Evolutionary conservation across 2,329 filamentous ascomycete species (phyloP), one percentile per base, ranked within the genome.

Genomic region (Huntiella decipiens): DNA sequence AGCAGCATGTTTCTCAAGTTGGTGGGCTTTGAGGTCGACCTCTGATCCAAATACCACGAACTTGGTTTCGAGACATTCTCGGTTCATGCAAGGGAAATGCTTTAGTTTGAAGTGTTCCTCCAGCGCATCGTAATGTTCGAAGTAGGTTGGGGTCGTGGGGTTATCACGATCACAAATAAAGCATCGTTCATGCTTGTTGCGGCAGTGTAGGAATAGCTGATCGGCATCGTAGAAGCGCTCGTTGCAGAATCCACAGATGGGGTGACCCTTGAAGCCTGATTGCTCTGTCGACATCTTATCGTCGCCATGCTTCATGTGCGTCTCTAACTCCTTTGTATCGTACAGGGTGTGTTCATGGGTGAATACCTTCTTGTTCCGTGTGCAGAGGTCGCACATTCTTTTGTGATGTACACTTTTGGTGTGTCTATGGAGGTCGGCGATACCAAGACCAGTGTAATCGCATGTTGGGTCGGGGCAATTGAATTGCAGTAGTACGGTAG

Each of bases 291-390:
- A 81, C 32, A 91, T 88, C 52, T 80, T 80, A 58, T 96, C 84
- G 56, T 98, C 91, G 48, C 91, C 91, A 52, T 80, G 77, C 51
- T 76, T 82, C 71, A 96, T 92, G 60, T 98, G 91, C 55, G 76
- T 82, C 53, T 82, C 77, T 43, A 96, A 67, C 54, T 88, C 84
- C 52, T 78, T 73, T 51, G 77, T 72, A 1, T 82, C 80, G 60
- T 95, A 96, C 1, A 98, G 70, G 52, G 92, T 84, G 58, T 98
- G 91, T 62, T 98, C 91, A 62, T 98, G 91, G 1, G 91, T 95
- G 55, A 98, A 98, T 32, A 95, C 86, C 58, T 94, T 95, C 64
- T 98, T 98, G 66, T 95, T 87, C 50, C 86, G 70, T 5, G 87
- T 73, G 62, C 87, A 95, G 8, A 94, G 68, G 60, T 94, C 85